A percentile compares a stretch with the other conserved stretches of the same genome.
Evolutionary conservation across 1,139 yeast genomes (phyloP).

Genomic region (Taphrina confusa): DNA sequence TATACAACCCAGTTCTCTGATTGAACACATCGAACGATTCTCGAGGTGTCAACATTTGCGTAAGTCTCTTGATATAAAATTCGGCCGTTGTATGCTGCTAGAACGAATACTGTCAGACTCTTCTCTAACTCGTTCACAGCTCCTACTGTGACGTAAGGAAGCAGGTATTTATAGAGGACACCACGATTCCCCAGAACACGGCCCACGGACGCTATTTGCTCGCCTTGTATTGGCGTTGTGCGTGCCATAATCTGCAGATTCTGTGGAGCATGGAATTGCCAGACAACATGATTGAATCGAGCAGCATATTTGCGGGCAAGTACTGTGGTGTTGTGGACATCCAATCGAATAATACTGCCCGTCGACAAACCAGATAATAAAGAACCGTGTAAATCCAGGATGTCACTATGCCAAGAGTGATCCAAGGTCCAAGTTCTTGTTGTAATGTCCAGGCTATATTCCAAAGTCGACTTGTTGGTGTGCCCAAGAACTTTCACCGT

Average conservation of each 20-base stretch:
- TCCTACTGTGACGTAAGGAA: constrained; percentile 63
- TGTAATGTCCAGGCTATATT: neutral
- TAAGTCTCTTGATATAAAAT: constrained; percentile 48
- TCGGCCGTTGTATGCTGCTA: constrained; percentile 73
- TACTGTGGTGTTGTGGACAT: too few relatives aligned
- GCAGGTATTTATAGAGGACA: constrained; percentile 82
- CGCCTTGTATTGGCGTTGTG: constrained; percentile 41
- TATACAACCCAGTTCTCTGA: constrained; percentile 87
- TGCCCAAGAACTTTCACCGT: neutral
- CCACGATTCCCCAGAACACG: constrained; percentile 67
- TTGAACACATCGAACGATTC: constrained; percentile 57
- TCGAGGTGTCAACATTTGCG: constrained; percentile 45
- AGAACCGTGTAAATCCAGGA: too few relatives aligned
- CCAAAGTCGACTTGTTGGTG: neutral
- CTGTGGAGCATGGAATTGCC: constrained; percentile 49
- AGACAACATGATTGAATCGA: constrained; percentile 37
- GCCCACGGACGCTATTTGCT: constrained; percentile 65
- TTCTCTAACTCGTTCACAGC: constrained; percentile 47
- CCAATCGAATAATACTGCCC: too few relatives aligned
- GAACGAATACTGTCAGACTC: constrained; percentile 51
- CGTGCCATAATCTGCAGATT: constrained; percentile 9
- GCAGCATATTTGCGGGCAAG: neutral
- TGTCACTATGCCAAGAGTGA: neutral
- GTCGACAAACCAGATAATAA: too few relatives aligned
- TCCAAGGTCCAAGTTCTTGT: neutral